Conservation (phyloP, 1,284 basidiomycete genomes). For the Lignosus rhinocerotis region DNA sequence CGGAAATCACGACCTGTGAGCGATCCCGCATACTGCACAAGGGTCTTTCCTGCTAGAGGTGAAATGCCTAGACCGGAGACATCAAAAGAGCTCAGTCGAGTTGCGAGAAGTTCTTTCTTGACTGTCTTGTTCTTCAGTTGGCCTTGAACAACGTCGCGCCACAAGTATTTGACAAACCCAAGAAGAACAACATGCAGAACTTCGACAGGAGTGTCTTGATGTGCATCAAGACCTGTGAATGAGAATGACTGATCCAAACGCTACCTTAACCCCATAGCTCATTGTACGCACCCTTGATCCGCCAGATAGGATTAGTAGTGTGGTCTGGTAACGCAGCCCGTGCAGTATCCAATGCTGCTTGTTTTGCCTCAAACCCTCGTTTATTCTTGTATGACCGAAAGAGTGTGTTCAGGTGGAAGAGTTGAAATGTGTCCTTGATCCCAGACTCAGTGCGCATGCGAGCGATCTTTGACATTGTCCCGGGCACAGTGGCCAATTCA, state of each 20-base stretch:
- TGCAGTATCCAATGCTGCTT: not conserved
- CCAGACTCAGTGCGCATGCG: constrained; percentile 5
- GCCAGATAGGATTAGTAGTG: constrained; percentile 20
- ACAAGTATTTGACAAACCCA: constrained; percentile 41
- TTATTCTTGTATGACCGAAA: not conserved
- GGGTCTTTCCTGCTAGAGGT: constrained; percentile 23
- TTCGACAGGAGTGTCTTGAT: constrained; percentile 38
- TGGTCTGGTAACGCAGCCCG: not conserved
- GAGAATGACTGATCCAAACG: constrained; percentile 5
- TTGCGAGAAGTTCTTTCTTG: constrained; percentile 22
- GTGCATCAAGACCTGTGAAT: constrained; percentile 32
- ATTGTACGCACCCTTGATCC: too few relatives aligned
- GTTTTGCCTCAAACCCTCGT: not conserved
- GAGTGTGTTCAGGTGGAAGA: constrained; percentile 6
- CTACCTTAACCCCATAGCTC: too few relatives aligned
- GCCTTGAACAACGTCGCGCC: constrained; percentile 33
- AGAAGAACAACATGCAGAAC: constrained; percentile 38
- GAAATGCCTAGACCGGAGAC: constrained; percentile 28
- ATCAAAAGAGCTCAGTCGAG: constrained; percentile 27
- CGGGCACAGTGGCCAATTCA: not conserved
- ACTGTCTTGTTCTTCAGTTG: constrained; percentile 10
- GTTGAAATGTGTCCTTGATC: constrained; percentile 16
- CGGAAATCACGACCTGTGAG: constrained; percentile 35
- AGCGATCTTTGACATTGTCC: not conserved
- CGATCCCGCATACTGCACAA: constrained; percentile 33